Evolutionary conservation across 805 yeast genomes (phyloP).

Genomic region (Saccharomyces jurei): DNA sequence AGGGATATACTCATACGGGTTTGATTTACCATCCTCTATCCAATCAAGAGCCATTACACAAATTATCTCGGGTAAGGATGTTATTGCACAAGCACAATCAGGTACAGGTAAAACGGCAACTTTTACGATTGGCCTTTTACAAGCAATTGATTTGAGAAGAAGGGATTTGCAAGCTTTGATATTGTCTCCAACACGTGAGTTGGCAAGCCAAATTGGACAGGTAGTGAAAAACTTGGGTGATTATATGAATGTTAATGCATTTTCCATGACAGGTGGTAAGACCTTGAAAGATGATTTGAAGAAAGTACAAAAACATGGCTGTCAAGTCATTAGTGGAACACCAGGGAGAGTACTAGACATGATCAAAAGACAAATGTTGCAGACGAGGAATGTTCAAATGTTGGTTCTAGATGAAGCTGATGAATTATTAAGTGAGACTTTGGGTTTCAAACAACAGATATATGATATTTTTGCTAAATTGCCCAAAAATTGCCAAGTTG

Average conservation of each 20-base stretch:
- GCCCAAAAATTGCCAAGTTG: slow-evolving; percentile 88
- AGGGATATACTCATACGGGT: slow-evolving; percentile 80
- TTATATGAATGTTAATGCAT: slow-evolving; percentile 76
- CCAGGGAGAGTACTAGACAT: slow-evolving; percentile 94
- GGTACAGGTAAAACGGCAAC: slow-evolving; percentile 99
- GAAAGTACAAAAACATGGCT: slow-evolving; percentile 60
- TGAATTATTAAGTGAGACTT: slow-evolving; percentile 73
- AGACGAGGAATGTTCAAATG: slow-evolving; percentile 74
- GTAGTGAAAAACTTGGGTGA: slow-evolving; percentile 83
- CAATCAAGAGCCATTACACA: slow-evolving; percentile 95
- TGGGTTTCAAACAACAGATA: slow-evolving; percentile 93
- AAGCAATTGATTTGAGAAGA: slow-evolving; percentile 66
- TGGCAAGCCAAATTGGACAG: slow-evolving; percentile 86
- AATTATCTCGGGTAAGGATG: slow-evolving; percentile 87
- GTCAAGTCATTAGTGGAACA: slow-evolving; percentile 91
- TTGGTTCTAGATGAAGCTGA: slow-evolving; percentile 94
- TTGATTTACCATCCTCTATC: slow-evolving; percentile 92
- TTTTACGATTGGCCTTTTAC: slow-evolving; percentile 89
- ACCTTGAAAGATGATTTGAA: slow-evolving; percentile 74
- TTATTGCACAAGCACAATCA: slow-evolving; percentile 96
- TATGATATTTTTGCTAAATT: slow-evolving; percentile 85
- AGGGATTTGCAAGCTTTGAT: slow-evolving; percentile 83
- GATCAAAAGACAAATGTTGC: slow-evolving; percentile 73
- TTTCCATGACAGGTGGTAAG: slow-evolving; percentile 93
- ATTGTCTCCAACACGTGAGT: slow-evolving; percentile 91